Evolutionary conservation across 805 yeast genomes (phyloP), one percentile per base, ranked within the genome.

Genomic region (Pichia exigua): DNA sequence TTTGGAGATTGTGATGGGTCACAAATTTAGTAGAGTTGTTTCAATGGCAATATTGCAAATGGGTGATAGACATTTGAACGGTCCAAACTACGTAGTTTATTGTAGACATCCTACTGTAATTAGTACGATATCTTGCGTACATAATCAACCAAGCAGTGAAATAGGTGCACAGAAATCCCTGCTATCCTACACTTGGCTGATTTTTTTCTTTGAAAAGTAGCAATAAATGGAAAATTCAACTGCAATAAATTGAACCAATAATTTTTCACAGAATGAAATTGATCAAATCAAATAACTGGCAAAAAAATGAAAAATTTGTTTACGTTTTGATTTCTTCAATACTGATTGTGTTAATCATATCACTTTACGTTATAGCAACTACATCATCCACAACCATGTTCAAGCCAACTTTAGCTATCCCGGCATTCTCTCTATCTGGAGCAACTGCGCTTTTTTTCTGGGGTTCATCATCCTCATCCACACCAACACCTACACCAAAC

Each of bases 361-460:
- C n/a, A 13, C 4, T 12, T 13, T 11, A 8, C 30, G 13, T 12
- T 27, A 15, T 6, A 39, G 13, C 21, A 42, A 22, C 28, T 24
- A 24, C 28, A 18, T 4, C 30, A 22, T 17, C 39, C 17, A 17
- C 11, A 3, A 17, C 42, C 13, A 57, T 57, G 60, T 57, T 57
- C 30, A 57, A 52, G 41, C 56, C 39, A 27, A 35, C 53, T 3
- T 28, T 54, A 26, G 43, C 53, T 1, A 24, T 56, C 11, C 59
- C 66, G 2, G 54, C 58, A 13, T 18, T 60, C 7, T 50, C 68
- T 1, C 32, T 65, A 2, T 61, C 58, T 4, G 54, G 62, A 3
- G 61, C 66, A 35, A 35, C 39, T 4, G 65, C 65, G 1, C 53
- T 60, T 2, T 65, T 53, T 42, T 65, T 65, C 46, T 64, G 66